These are phyloP conservation scores for Trametes polyzona DNA, from an alignment of 1,284 basidiomycete genomes.

Conservation along the genomic window DNA sequence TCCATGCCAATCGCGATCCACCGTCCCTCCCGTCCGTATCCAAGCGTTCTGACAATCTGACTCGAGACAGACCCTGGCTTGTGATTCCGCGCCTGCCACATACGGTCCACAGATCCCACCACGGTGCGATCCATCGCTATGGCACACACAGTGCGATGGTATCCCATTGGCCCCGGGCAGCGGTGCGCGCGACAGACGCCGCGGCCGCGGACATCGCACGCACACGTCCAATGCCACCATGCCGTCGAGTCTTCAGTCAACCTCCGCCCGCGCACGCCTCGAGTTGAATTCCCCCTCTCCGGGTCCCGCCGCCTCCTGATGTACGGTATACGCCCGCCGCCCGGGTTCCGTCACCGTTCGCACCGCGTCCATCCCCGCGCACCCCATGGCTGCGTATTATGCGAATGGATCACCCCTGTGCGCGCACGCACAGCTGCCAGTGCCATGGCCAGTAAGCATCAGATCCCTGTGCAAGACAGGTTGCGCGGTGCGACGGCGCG, in stretches of 20 bases:
- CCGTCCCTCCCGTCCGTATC: not conserved
- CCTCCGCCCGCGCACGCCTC: not conserved
- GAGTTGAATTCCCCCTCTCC: not conserved
- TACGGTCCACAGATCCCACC: not conserved
- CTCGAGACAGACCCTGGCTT: conserved; percentile 3
- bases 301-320: no score
- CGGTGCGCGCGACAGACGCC: no score
- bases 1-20: no score
- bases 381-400: not conserved
- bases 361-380: not conserved
- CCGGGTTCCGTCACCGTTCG: conserved; percentile 3
- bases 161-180: not conserved
- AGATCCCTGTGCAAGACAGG: no score
- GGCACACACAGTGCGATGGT: not conserved
- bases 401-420: no score
- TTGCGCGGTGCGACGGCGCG: no score
- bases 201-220: not conserved
- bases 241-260: no score
- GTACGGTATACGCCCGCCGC: not conserved
- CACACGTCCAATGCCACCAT: not conserved
- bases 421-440: not conserved
- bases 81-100: conserved; percentile 3
- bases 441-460: not conserved
- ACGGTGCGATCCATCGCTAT: not conserved
- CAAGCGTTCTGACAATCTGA: conserved; percentile 10